These are phyloP conservation scores for Claviceps arundinis DNA, from an alignment of 2,329 filamentous ascomycete species.

Conservation along the genomic window DNA sequence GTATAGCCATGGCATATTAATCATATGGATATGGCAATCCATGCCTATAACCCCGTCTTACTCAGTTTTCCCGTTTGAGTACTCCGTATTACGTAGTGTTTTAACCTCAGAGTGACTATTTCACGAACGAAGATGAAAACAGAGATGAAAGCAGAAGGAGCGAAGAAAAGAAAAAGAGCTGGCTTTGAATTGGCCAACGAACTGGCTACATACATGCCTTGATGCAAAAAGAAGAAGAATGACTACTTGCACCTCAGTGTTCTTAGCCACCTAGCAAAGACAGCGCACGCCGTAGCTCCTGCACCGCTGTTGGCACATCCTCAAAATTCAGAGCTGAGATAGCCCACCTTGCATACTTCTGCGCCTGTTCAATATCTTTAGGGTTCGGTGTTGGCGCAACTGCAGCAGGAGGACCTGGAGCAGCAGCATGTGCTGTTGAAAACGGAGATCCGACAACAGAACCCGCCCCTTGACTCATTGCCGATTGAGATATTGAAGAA, in stretches of 20 bases:
- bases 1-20: neutral
- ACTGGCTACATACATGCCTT: too few relatives aligned
- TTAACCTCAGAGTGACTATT: too few relatives aligned
- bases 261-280: slow-evolving; percentile 47
- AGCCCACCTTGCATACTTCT: slow-evolving; percentile 95
- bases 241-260: too few relatives aligned
- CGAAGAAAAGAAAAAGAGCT: too few relatives aligned
- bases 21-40: neutral
- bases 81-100: too few relatives aligned
- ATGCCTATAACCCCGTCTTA: too few relatives aligned
- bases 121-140: too few relatives aligned
- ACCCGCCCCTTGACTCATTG: neutral
- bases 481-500: slow-evolving; percentile 1
- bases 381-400: slow-evolving; percentile 11
- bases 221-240: too few relatives aligned
- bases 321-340: slow-evolving; percentile 96
- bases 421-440: slow-evolving; percentile 4
- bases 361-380: slow-evolving; percentile 62
- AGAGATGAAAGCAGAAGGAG: too few relatives aligned
- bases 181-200: too few relatives aligned
- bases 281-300: slow-evolving; percentile 68
- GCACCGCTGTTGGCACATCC: slow-evolving; percentile 79
- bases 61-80: too few relatives aligned
- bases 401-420: slow-evolving; percentile 4
- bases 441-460: slow-evolving; percentile 1